Conservation (phyloP, 2,329 filamentous ascomycete species). For the Claviceps sp. region DNA sequence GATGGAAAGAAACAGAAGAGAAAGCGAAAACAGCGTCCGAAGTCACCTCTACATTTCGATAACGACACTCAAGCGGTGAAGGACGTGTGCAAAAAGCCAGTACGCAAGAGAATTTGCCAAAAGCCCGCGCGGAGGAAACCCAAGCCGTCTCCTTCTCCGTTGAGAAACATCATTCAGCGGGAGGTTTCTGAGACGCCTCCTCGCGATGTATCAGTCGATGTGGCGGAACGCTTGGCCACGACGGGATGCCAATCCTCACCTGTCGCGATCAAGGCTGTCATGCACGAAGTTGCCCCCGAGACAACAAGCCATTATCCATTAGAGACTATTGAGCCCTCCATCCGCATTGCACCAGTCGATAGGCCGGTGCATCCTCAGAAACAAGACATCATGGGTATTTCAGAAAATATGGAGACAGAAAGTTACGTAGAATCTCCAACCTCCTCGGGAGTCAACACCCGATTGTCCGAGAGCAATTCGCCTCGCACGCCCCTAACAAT, state of each 20-base stretch:
- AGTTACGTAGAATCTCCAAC: background rate
- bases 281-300: background rate
- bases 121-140: background rate
- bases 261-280: background rate
- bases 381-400: background rate
- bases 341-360: background rate
- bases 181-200: background rate
- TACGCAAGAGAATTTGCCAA: background rate
- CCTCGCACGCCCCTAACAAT: background rate
- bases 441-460: background rate
- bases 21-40: constrained; percentile 20
- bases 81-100: constrained; percentile 1
- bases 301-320: background rate
- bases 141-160: background rate
- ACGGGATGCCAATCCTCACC: background rate
- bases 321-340: background rate
- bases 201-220: too few relatives aligned
- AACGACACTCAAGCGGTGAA: constrained; percentile 16
- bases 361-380: background rate
- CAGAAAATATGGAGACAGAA: background rate
- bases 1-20: constrained; percentile 4
- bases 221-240: background rate
- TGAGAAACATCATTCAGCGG: background rate
- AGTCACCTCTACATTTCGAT: constrained; percentile 21
- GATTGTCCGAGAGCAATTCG: background rate